A percentile compares a stretch with the other conserved stretches of the same genome.
Evolutionary conservation across 306 rosid genomes (phyloP).

Genomic region (Arachis hypogaea): DNA sequence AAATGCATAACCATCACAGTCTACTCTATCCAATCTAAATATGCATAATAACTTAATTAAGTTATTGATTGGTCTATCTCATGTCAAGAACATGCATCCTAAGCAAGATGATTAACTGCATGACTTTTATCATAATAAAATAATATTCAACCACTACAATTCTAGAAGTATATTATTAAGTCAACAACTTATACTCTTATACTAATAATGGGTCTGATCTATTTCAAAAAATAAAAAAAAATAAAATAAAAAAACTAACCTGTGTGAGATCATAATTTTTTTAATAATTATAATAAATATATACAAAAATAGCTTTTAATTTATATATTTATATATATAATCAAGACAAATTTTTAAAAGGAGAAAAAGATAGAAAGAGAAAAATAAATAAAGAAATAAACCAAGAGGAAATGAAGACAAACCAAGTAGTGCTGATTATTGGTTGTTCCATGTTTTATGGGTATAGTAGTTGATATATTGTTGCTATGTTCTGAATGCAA

Average conservation of each 20-base stretch:
- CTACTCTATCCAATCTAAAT: too few relatives aligned
- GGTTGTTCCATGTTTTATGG: background rate
- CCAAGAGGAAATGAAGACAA: background rate
- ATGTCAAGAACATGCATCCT: conserved; percentile 35
- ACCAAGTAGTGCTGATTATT: background rate
- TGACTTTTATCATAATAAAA: conserved; percentile 5
- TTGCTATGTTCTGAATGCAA: background rate
- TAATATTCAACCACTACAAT: conserved; percentile 1
- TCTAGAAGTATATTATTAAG: conserved; percentile 24
- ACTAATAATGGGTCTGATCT: background rate
- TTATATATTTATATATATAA: too few relatives aligned
- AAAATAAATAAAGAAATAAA: too few relatives aligned
- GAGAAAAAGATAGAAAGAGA: too few relatives aligned
- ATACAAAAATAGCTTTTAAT: too few relatives aligned
- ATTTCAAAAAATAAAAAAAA: background rate
- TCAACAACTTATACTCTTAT: conserved; percentile 26
- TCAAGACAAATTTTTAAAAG: too few relatives aligned
- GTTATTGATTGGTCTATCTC: background rate
- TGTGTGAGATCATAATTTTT: too few relatives aligned
- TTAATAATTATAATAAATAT: too few relatives aligned
- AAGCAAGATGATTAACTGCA: conserved; percentile 9
- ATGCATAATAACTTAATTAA: too few relatives aligned
- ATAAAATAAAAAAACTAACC: too few relatives aligned
- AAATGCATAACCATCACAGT: too few relatives aligned
- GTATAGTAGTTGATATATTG: background rate